These are phyloP conservation scores for Phyllosticta capitalensis DNA, from an alignment of 2,329 filamentous ascomycete species.

Conservation along the genomic window DNA sequence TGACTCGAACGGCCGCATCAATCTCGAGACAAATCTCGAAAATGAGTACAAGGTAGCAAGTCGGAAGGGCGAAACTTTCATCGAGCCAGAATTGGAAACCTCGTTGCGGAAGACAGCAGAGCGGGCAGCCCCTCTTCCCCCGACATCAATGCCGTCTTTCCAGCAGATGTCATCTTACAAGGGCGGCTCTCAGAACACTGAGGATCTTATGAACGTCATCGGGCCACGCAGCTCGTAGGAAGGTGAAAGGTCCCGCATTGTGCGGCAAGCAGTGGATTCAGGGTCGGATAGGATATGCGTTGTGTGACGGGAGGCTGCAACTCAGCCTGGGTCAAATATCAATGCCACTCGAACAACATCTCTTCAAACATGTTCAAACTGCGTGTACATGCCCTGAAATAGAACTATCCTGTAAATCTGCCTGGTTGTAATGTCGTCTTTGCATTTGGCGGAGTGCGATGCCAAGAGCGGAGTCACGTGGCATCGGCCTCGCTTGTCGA, in stretches of 20 bases:
- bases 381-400: no score
- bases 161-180: neutral
- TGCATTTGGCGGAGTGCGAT: no score
- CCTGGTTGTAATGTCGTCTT: no score
- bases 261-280: no score
- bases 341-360: no score
- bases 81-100: neutral
- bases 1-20: constrained; percentile 36
- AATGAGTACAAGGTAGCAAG: neutral
- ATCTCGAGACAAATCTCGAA: constrained; percentile 21
- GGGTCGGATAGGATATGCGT: no score
- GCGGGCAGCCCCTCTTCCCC: neutral
- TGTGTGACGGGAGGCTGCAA: no score
- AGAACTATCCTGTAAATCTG: no score
- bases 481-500: neutral
- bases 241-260: neutral
- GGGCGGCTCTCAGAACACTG: neutral
- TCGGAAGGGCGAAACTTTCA: neutral
- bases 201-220: neutral
- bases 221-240: neutral
- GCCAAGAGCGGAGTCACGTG: neutral
- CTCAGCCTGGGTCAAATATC: no score
- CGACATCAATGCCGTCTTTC: neutral
- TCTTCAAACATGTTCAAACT: no score
- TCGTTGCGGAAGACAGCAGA: neutral